Conservation (phyloP, 2,329 filamentous ascomycete genomes). For the Colletotrichum nymphaeae region DNA sequence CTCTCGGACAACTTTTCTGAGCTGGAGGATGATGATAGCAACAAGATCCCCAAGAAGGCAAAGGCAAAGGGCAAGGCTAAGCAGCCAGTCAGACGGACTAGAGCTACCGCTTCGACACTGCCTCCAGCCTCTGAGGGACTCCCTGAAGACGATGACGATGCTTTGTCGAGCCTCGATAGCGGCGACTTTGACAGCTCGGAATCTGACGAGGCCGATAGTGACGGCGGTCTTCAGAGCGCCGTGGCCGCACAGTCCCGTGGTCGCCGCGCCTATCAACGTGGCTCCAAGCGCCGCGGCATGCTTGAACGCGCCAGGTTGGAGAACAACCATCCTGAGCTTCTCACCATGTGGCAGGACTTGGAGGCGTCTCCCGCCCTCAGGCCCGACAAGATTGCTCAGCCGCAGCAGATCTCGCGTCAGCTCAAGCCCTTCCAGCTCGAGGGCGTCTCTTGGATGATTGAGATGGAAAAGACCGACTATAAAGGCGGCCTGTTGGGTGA, state of each 20-base stretch:
- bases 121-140: neutral
- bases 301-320: conserved; percentile 77
- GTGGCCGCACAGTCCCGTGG: conserved; percentile 37
- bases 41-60: neutral
- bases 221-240: conserved; percentile 1
- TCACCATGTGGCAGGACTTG: conserved; percentile 86
- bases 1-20: conserved; percentile 3
- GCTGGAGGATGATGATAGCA: neutral
- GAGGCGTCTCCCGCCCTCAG: conserved; percentile 75
- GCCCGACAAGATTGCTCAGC: conserved; percentile 73
- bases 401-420: conserved; percentile 80
- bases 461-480: conserved; percentile 87
- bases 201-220: neutral
- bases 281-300: conserved; percentile 40
- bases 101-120: neutral
- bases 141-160: conserved; percentile 11
- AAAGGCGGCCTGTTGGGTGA: conserved; percentile 92
- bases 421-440: conserved; percentile 95
- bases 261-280: conserved; percentile 49
- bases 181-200: neutral
- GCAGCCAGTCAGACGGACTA: conserved; percentile 9
- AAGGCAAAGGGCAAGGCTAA: neutral
- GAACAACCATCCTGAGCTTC: conserved; percentile 79
- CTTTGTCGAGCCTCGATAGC: conserved; percentile 9
- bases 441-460: conserved; percentile 93